Base-by-base conservation (phyloP, 768 basidiomycete genomes). In the Gelatoporia subvermispora region DNA sequence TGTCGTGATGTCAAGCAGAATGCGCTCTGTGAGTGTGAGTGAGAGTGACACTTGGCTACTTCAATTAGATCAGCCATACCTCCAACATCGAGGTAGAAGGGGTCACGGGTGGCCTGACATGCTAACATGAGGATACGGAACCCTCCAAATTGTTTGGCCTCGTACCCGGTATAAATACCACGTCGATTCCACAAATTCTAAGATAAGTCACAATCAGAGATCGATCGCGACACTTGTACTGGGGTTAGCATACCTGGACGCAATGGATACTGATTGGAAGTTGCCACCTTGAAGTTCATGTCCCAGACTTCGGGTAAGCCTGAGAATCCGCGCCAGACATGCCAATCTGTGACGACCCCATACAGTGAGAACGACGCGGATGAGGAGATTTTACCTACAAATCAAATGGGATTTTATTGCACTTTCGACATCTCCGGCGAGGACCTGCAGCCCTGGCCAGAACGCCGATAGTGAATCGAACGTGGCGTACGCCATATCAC, bases 401-500 rank as follows among this genome's bases (percentile, higher is more conserved):
- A 84, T 77, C 59, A 95, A 67, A 68, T 98, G 95, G n/a, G 88
- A 76, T 59, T 90, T 90, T 57, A 96, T 89, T 16, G 94, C 95
- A 63, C 79, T 92, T 63, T 89, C 83, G 31, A 96, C 62, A 69
- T 96, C 89, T 17, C 88, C 89, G 3, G 83, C 82, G 11, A 92
- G 68, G 9, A 93, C 88, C 67, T 96, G 95, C 15, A 97, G 72
- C 18, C 94, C 96, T n/a, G 95, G 92, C 83, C 94, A 93, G 65
- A 98, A 99, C 1, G 96, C 93, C 2, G 93, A 91, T 15, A 99
- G 70, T 2, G 93, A 96, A 64, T 99, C 96, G n/a, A 95, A 72
- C n/a, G 84, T 86, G 39, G 75, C 69, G 60, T 84, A 89, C 7
- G 83, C 74, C 4, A 81, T 71, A 50, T 89, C 84, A 17, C 94